Conservation (phyloP, 2,329 filamentous ascomycete species). For the Hymenotorrendiella dingleyae region DNA sequence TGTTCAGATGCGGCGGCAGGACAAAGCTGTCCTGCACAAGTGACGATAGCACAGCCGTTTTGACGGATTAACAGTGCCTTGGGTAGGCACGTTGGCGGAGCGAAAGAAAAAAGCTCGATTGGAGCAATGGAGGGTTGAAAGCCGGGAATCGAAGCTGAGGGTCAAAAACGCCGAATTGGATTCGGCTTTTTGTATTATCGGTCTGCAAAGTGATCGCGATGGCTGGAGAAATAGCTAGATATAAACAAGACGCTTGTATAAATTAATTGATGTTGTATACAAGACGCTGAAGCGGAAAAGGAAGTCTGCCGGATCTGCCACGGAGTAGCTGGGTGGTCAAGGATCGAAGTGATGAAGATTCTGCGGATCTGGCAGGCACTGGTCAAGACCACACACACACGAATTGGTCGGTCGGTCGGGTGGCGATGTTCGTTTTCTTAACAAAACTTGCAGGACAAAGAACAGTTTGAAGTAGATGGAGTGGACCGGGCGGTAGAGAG, state of each 20-base stretch:
- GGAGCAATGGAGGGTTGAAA: constrained; percentile 8
- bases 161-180: no score
- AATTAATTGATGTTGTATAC: constrained; percentile 18
- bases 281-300: constrained; percentile 8
- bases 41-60: constrained; percentile 77
- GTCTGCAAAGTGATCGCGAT: constrained; percentile 9
- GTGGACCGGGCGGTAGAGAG: constrained; percentile 24
- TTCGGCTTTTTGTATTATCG: no score
- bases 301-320: no score
- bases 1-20: constrained; percentile 76
- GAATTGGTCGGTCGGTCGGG: background rate
- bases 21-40: constrained; percentile 76
- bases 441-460: constrained; percentile 32
- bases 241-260: constrained; percentile 20
- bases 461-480: constrained; percentile 25
- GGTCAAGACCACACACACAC: no score
- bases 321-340: no score
- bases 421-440: constrained; percentile 2
- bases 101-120: constrained; percentile 13
- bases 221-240: no score
- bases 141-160: no score
- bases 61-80: constrained; percentile 52
- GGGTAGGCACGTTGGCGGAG: constrained; percentile 30
- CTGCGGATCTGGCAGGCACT: no score
- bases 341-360: no score